phyloP scores from a whole-genome alignment of 129 eudicot species.

The Helianthus tuberosus region DNA sequence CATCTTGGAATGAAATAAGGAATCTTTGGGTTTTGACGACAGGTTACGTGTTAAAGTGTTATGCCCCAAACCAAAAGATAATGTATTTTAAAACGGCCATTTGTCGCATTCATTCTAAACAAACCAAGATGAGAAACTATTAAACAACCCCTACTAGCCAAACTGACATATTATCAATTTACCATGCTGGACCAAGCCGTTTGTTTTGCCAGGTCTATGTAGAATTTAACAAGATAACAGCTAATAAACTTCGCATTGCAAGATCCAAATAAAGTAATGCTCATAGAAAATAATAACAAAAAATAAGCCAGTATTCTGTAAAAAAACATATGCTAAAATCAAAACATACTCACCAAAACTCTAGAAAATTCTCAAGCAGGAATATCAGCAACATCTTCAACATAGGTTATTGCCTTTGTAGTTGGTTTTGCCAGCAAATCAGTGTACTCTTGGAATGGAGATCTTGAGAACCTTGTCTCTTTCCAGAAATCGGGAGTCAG shows the following conservation, averaged over 20 bases:
- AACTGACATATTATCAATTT: too few species aligned
- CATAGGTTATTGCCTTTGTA: slow-evolving; percentile 26
- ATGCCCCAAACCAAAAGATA: too few species aligned
- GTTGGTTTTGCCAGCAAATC: slow-evolving; percentile 62
- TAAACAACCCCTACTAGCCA: too few species aligned
- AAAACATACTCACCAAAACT: slow-evolving; percentile 29
- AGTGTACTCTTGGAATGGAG: slow-evolving; percentile 74
- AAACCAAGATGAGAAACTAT: too few species aligned
- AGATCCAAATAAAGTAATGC: slow-evolving; percentile 17
- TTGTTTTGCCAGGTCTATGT: too few species aligned
- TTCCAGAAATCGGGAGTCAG: slow-evolving; percentile 78
- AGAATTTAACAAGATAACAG: too few species aligned
- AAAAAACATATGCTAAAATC: slow-evolving; percentile 33
- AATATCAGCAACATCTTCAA: slow-evolving; percentile 42
- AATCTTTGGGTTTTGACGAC: too few species aligned
- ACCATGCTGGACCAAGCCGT: too few species aligned
- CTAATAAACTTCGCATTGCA: slow-evolving; percentile 12
- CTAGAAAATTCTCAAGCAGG: slow-evolving; percentile 19
- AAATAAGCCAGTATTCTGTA: slow-evolving; percentile 23
- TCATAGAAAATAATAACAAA: slow-evolving; percentile 9
- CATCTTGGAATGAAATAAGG: too few species aligned
- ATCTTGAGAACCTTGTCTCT: slow-evolving; percentile 62
- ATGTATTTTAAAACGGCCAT: too few species aligned
- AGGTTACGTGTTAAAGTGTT: too few species aligned
- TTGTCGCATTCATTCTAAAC: too few species aligned